Evolutionary conservation across 2,329 filamentous ascomycete species (phyloP).

Genomic region (Lojkania enalia): DNA sequence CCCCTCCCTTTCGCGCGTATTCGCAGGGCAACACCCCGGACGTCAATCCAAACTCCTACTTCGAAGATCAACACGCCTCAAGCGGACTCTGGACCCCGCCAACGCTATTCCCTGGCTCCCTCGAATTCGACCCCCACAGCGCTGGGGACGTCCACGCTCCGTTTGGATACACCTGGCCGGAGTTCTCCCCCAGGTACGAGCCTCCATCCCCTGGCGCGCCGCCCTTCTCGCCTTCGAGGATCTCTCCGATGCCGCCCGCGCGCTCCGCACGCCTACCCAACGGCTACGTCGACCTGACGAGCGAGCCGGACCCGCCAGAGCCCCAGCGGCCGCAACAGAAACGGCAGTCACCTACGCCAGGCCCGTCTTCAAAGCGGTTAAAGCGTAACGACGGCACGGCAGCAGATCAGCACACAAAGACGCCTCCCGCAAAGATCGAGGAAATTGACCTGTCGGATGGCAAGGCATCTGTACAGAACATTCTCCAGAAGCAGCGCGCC

Average conservation of each 20-base stretch:
- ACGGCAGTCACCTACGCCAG: slow-evolving; percentile 26
- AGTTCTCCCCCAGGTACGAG: slow-evolving; percentile 5
- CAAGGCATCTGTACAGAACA: slow-evolving; percentile 46
- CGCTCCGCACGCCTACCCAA: slow-evolving; percentile 28
- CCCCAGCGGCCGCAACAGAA: slow-evolving; percentile 19
- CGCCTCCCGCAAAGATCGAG: slow-evolving; percentile 43
- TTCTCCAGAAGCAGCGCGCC: slow-evolving; percentile 57
- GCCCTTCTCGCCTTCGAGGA: slow-evolving; percentile 6
- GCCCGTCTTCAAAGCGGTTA: slow-evolving; percentile 38
- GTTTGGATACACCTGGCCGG: slow-evolving; percentile 13
- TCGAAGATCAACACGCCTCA: slow-evolving; percentile 20
- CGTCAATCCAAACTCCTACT: slow-evolving; percentile 11
- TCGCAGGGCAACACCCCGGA: slow-evolving; percentile 6
- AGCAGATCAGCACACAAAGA: slow-evolving; percentile 6
- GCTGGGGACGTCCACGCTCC: slow-evolving; percentile 19
- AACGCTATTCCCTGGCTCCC: slow-evolving; percentile 26
- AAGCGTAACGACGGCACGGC: slow-evolving; percentile 25
- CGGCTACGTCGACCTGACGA: slow-evolving; percentile 44
- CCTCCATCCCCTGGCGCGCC: background rate
- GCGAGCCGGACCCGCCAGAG: slow-evolving; percentile 23
- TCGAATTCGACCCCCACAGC: slow-evolving; percentile 37
- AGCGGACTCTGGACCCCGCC: slow-evolving; percentile 8
- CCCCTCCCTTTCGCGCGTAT: too few species aligned
- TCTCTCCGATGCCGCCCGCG: slow-evolving; percentile 19
- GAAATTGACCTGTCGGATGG: slow-evolving; percentile 56